Evolutionary conservation across 345 rosid genomes (phyloP), one percentile per base, ranked within the genome.

Genomic region (Salix udensis): DNA sequence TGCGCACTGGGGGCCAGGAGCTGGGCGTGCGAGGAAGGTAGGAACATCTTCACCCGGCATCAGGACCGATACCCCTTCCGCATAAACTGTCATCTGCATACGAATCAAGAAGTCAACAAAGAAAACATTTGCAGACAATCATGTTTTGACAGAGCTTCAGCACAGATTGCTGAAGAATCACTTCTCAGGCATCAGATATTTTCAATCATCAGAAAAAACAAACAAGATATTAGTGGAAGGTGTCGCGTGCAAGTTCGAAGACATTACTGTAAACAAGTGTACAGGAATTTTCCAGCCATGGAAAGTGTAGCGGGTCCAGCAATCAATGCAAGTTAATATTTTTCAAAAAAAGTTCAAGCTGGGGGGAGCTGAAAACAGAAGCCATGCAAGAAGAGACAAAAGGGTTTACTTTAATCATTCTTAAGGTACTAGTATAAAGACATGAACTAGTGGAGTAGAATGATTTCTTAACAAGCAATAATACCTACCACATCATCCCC

Each of bases 41-140:
- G 94, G 97, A 26, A 86, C 53, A 3, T 85, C 74, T 72, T 92
- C 94, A 2, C 97, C 94, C 0, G 97, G 97, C 97, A 92, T 92
- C 85, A 92, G 75, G 23, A 92, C 94, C 21, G 97, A 87, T 62
- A 89, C 90, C n/a, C 89, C 94, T 60, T 74, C 85, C 11, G 84
- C 88, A 72, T 85, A 87, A 11, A 82, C 81, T 13, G 88, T 82
- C 80, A 85, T 82, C 97, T 92, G 86, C 78, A 78, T 10, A 67
- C 46, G 16, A 74, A 60, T 31, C n/a, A 66, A 65, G n/a, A 40
- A 70, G 44, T 66, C 26, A 66, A 1, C 21, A 15, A 36, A 30
- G 13, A 66, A 37, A 66, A 30, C 40, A 18, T 19, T 19, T 23
- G 7, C 48, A 12, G 15, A 4, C 48, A 44, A 44, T 0, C 13